These are phyloP conservation scores for Alloascoidea hylecoeti DNA, from an alignment of 805 yeast species.

Conservation along the genomic window DNA sequence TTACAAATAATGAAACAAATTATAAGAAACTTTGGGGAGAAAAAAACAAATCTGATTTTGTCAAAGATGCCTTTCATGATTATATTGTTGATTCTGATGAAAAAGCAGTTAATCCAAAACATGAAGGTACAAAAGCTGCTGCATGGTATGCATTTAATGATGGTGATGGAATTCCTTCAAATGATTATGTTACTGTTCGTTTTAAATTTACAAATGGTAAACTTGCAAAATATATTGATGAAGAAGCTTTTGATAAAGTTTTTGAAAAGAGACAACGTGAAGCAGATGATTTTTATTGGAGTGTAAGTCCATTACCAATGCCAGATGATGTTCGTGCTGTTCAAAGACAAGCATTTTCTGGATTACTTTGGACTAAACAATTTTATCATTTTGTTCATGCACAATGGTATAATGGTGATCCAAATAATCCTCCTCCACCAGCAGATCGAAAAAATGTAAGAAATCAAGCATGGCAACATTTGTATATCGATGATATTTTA, in stretches of 20 bases:
- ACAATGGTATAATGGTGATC: constrained; percentile 84
- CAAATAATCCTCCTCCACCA: constrained; percentile 55
- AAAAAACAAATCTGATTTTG: constrained; percentile 42
- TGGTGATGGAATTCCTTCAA: constrained; percentile 69
- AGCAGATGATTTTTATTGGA: constrained; percentile 89
- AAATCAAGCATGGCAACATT: constrained; percentile 78
- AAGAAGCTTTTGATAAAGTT: constrained; percentile 54
- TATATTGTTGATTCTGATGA: constrained; percentile 47
- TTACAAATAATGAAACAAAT: constrained; percentile 88
- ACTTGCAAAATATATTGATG: constrained; percentile 37
- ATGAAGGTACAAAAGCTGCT: constrained; percentile 68
- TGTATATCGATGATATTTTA: constrained; percentile 76
- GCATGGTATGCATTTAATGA: constrained; percentile 75
- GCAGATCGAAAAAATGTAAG: constrained; percentile 75
- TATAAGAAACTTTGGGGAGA: constrained; percentile 49
- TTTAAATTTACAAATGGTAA: constrained; percentile 44
- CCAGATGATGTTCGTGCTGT: constrained; percentile 66
- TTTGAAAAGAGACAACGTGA: constrained; percentile 67
- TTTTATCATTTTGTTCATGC: constrained; percentile 76
- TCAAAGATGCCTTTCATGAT: constrained; percentile 89
- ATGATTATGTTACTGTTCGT: constrained; percentile 76
- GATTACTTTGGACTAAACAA: constrained; percentile 87
- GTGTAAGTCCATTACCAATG: constrained; percentile 73
- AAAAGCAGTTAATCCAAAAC: constrained; percentile 54
- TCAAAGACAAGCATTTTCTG: constrained; percentile 91